Evolutionary conservation across 805 yeast species (phyloP).

Genomic region (Wickerhamomyces alni): DNA sequence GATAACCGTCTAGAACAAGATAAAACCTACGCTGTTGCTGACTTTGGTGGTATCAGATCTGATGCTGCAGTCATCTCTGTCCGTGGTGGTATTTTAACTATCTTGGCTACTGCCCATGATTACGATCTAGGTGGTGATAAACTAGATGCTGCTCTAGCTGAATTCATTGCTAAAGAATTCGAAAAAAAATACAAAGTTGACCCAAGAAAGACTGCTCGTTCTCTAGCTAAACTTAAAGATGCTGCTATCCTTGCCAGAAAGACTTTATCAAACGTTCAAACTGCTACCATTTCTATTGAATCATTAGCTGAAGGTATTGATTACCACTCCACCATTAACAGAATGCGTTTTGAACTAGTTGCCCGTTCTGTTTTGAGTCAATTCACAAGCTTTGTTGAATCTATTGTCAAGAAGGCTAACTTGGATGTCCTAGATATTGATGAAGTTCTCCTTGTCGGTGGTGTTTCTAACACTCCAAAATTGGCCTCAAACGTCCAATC

Average conservation of each 20-base stretch:
- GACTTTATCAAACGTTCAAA: conserved; percentile 83
- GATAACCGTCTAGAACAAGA: conserved; percentile 41
- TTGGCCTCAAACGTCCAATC: conserved; percentile 67
- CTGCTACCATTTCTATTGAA: conserved; percentile 90
- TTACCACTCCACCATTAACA: conserved; percentile 87
- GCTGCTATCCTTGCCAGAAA: conserved; percentile 83
- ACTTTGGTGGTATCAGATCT: conserved; percentile 92
- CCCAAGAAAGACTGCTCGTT: conserved; percentile 76
- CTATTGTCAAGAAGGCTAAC: conserved; percentile 73
- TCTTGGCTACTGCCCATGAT: conserved; percentile 81
- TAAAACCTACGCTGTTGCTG: conserved; percentile 85
- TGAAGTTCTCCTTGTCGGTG: conserved; percentile 90
- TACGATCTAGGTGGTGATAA: conserved; percentile 80
- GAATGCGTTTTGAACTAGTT: conserved; percentile 87
- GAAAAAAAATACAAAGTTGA: conserved; percentile 79
- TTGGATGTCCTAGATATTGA: conserved; percentile 82
- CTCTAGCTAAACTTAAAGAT: conserved; percentile 80
- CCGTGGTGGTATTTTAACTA: conserved; percentile 90
- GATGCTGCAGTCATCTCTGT: conserved; percentile 92
- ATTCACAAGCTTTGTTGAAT: conserved; percentile 71
- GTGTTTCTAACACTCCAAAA: conserved; percentile 89
- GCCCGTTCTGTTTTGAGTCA: conserved; percentile 72
- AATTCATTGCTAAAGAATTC: conserved; percentile 88
- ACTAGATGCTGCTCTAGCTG: conserved; percentile 74
- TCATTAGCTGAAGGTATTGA: conserved; percentile 92